phyloP scores from a whole-genome alignment of 176 grass and related monocot genomes.

The Musa beccarii region DNA sequence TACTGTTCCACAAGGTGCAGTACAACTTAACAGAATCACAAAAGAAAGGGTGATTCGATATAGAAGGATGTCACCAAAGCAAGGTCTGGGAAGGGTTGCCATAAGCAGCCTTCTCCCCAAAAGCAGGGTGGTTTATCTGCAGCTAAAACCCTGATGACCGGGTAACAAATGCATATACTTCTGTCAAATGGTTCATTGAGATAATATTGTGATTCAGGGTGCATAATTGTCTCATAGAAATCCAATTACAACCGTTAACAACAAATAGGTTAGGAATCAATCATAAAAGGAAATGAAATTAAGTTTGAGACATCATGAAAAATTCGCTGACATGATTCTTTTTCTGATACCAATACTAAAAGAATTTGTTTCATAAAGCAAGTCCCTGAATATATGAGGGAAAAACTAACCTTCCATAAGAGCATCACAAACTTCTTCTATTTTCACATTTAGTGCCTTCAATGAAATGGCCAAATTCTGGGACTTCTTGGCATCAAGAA shows the following conservation, averaged over 20 bases:
- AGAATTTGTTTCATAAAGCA: not conserved
- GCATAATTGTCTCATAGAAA: not conserved
- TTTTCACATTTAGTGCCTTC: conserved; percentile 71
- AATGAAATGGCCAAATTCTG: conserved; percentile 80
- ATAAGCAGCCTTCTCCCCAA: too few species aligned
- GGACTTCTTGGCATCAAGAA: conserved; percentile 90
- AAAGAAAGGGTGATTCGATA: too few species aligned
- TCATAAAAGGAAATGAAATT: too few species aligned
- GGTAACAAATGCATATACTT: not conserved
- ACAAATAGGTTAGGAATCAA: too few species aligned
- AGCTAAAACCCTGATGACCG: too few species aligned
- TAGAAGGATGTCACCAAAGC: too few species aligned
- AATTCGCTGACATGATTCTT: too few species aligned
- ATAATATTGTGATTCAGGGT: not conserved
- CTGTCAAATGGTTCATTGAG: not conserved
- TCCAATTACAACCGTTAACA: too few species aligned
- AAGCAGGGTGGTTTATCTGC: too few species aligned
- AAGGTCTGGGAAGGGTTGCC: too few species aligned
- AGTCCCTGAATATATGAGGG: not conserved
- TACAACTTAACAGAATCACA: not conserved
- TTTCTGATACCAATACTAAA: not conserved
- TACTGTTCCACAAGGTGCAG: not conserved
- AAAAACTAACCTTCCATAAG: conserved; percentile 58
- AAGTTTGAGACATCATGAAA: too few species aligned
- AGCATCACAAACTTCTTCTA: conserved; percentile 50